Evolutionary conservation across 495 filamentous ascomycete species (phyloP), one percentile per base, ranked within the genome.

Genomic region (Lasiosphaeria miniovina): DNA sequence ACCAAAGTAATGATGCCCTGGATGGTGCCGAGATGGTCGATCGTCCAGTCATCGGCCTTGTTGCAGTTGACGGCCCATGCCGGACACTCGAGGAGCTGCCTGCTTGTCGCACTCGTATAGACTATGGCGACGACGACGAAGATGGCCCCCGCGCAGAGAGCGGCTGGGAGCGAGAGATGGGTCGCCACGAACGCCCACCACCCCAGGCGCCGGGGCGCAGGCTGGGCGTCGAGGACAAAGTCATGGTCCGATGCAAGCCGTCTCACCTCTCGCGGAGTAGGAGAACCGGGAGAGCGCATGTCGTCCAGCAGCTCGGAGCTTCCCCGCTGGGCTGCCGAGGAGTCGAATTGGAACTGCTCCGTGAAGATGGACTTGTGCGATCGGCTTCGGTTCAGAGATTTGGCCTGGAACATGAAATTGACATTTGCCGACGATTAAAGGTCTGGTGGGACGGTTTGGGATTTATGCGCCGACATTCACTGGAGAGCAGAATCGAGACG

Each of bases 221-320:
- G 62, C 4, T 51, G 48, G 6, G 65, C 68, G 9, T 59, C 61
- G 2, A 64, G 53, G 34, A 72, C 65, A 38, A 68, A 72, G 32
- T 68, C 61, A 46, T 72, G 69, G 36, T 70, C 65, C 0, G 69
- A 68, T 4, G 69, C 69, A 38, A 70, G 60, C 5, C 67, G 65
- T 6, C 65, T 55, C 17, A 72, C 35, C 46, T 68, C 65, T 41
- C 68, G 36, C 1, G 67, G 65, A 2, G 69, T 72, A 0, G 64
- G 64, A 2, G 61, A 46, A 24, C 24, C 24, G 24, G 24, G 24
- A n/a, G 41, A 52, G 12, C 46, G 34, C 66, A 65, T 66, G 55
- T 49, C 54, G 54, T 15, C 52, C 12, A 54, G 48, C 52, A 53
- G 6, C 4, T 41, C 57, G 52, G 56, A 49, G 55, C 11, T 33